Base-by-base conservation (phyloP, 257 asterid genomes). In the Parsonsia alboflavescens region DNA sequence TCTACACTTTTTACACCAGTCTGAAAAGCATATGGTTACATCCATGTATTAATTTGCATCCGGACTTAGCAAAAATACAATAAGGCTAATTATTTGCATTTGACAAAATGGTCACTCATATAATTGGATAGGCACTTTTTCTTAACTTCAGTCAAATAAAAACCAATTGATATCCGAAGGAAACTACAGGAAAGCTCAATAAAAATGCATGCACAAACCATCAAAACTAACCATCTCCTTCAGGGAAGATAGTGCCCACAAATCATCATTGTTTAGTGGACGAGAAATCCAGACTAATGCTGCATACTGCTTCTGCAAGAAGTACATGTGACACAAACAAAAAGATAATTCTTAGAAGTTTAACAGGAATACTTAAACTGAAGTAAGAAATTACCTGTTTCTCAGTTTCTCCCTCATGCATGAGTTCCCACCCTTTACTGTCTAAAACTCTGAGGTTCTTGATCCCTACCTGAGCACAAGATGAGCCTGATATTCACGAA, bases 401-500 rank as follows among this genome's bases (percentile, higher is more conserved):
- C 82, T 94, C 99, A 69, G 96, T 88, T 88, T 94, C 97, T 76
- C 99, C 99, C 90, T 94, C 99, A 71, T 96, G 97, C 96, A 94
- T 94, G 82, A 94, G 81, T 30, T 82, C 97, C 99, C 97, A 92
- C 75, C 90, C 97, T 54, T 90, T 88, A 83, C 73, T 88, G 65
- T 90, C 95, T 70, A 92, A 80, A 82, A 86, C 83, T 82, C 79
- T 87, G 67, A 94, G 97, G 89, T 88, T 84, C 82, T 87, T 94
- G 53, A 94, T 96, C 71, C 72, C 81, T 36, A 94, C 97, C 99
- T 94, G 82, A 81, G 56, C 39, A 63, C 28, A 72, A 70, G 22
- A 46, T 33, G 46, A 19, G 45, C 61, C 65, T 65, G 15, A 2
- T 11, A 62, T 33, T 39, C 58, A 74, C 72, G 63, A 65, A 72